Percentiles rank a stretch among this genome's conserved stretches.
These are phyloP conservation scores for Amyloporia xantha DNA, from an alignment of 768 basidiomycete species.

Conservation along the genomic window DNA sequence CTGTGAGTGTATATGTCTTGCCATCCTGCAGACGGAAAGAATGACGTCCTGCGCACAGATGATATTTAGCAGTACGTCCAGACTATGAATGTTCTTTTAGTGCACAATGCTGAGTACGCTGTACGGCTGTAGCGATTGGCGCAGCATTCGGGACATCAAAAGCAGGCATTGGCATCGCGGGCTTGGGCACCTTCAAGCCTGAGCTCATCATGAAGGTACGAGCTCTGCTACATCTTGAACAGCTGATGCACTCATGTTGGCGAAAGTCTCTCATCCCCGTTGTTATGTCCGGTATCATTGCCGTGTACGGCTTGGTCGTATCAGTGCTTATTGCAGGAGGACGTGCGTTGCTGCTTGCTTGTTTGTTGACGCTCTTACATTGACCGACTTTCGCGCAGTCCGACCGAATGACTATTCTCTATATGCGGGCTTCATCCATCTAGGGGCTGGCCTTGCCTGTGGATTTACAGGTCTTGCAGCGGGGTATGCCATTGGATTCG, in stretches of 20 bases:
- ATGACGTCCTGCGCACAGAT: slow-evolving; percentile 58
- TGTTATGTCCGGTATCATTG: slow-evolving; percentile 98
- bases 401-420: slow-evolving; percentile 66
- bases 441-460: slow-evolving; percentile 88
- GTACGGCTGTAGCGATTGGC: slow-evolving; percentile 58
- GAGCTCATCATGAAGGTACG: slow-evolving; percentile 97
- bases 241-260: too few relatives aligned
- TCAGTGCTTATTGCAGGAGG: slow-evolving; percentile 84
- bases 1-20: slow-evolving; percentile 46
- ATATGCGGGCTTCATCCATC: slow-evolving; percentile 84
- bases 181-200: slow-evolving; percentile 87
- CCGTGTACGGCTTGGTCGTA: slow-evolving; percentile 94
- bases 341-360: slow-evolving; percentile 31
- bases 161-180: slow-evolving; percentile 94
- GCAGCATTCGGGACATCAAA: slow-evolving; percentile 97
- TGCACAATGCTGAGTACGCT: background rate
- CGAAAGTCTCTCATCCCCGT: slow-evolving; percentile 95
- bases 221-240: slow-evolving; percentile 2
- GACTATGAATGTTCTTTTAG: background rate
- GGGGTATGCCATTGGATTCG: slow-evolving; percentile 90
- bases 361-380: background rate
- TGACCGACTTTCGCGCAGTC: slow-evolving; percentile 34
- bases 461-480: slow-evolving; percentile 89
- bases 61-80: slow-evolving; percentile 84
- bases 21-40: background rate